Conservation (phyloP, 148 eudicot genomes). For the Nepenthes mirabilis region DNA sequence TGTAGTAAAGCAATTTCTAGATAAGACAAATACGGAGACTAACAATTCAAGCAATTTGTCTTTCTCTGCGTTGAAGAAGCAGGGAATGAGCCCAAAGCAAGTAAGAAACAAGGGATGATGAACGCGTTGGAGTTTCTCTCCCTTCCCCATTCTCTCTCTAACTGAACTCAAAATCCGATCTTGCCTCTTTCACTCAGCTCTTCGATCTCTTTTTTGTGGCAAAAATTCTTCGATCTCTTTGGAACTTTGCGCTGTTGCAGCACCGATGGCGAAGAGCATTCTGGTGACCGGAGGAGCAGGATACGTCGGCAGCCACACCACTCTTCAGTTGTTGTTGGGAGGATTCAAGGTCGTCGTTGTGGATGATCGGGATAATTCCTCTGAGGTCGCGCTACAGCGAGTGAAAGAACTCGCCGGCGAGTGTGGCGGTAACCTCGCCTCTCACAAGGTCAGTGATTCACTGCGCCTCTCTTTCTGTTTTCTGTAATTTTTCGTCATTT, state of each 20-base stretch:
- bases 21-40: too few relatives aligned
- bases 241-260: background rate
- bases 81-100: too few relatives aligned
- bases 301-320: constrained; percentile 89
- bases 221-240: constrained; percentile 14
- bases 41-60: too few relatives aligned
- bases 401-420: constrained; percentile 69
- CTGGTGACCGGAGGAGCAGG: constrained; percentile 97
- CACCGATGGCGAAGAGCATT: constrained; percentile 35
- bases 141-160: constrained; percentile 1
- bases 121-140: background rate
- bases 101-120: too few relatives aligned
- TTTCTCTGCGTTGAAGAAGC: too few relatives aligned
- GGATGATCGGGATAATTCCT: constrained; percentile 85
- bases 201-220: constrained; percentile 4
- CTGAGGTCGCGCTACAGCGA: constrained; percentile 51
- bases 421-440: constrained; percentile 41
- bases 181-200: background rate
- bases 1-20: too few relatives aligned
- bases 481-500: background rate
- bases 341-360: constrained; percentile 64
- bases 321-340: constrained; percentile 54
- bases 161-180: background rate
- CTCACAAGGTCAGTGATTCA: constrained; percentile 36
- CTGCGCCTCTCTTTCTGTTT: background rate